These are phyloP conservation scores for Plantago coronopus DNA, from an alignment of 305 asterid species.

Conservation along the genomic window DNA sequence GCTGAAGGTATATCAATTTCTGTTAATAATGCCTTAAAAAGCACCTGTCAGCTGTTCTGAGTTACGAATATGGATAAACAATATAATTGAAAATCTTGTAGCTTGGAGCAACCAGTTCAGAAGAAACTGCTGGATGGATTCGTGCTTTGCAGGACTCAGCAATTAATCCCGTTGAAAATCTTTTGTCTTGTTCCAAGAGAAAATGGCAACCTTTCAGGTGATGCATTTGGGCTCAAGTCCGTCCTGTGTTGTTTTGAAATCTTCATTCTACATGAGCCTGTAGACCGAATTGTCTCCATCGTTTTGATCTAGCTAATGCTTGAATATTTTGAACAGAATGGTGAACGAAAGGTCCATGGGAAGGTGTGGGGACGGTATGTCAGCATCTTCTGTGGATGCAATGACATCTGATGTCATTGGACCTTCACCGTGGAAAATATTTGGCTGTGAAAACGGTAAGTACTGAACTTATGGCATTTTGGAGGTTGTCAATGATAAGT, in stretches of 20 bases:
- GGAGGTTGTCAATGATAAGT: slow-evolving; percentile 1
- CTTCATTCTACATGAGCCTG: too few species aligned
- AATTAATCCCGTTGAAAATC: slow-evolving; percentile 42
- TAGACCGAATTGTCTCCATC: too few species aligned
- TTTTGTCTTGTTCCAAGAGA: slow-evolving; percentile 43
- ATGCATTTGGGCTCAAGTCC: neutral
- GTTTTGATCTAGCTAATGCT: too few species aligned
- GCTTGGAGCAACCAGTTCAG: slow-evolving; percentile 88
- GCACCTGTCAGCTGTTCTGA: neutral
- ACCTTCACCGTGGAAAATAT: slow-evolving; percentile 92
- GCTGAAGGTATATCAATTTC: slow-evolving; percentile 53
- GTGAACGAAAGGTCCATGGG: slow-evolving; percentile 31
- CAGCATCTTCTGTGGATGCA: slow-evolving; percentile 50
- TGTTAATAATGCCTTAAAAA: too few species aligned
- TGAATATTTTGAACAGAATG: slow-evolving; percentile 41
- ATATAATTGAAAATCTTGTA: slow-evolving; percentile 29
- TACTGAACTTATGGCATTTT: neutral
- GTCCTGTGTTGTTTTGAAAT: too few species aligned
- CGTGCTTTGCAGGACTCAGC: slow-evolving; percentile 64
- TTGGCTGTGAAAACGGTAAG: slow-evolving; percentile 78
- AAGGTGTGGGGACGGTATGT: slow-evolving; percentile 35
- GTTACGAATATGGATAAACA: slow-evolving; percentile 9
- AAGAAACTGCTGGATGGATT: slow-evolving; percentile 87
- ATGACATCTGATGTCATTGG: slow-evolving; percentile 82
- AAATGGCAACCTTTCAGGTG: slow-evolving; percentile 88